Evolutionary conservation across 2,329 filamentous ascomycete genomes (phyloP), one percentile per base, ranked within the genome.

Genomic region (Fusarium continuum): DNA sequence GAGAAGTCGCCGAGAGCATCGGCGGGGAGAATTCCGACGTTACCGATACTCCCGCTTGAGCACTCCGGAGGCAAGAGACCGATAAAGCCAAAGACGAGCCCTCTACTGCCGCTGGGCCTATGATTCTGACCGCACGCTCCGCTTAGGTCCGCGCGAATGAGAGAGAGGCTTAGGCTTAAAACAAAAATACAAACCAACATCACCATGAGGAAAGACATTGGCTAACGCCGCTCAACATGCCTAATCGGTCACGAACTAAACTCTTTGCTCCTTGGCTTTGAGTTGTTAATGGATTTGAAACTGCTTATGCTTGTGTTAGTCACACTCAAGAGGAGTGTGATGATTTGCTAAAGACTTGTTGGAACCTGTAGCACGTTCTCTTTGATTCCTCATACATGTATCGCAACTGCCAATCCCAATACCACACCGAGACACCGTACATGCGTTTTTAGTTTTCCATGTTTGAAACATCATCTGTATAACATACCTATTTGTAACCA

Each of bases 1-100:
- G 23, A 44, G 10, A 44, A 51, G 38, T 46, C 45, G 41, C 35
- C 25, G 51, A 28, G 35, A 8, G 17, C 39, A n/a, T 63, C 38
- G 36, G 54, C 53, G 58, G 63, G 41, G 48, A 66, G 63, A 66
- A 66, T 35, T 29, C 63, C 63, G 63, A 64, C 25, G 8, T 13
- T 49, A 39, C 57, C 56, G 47, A 39, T 40, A 45, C 38, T 41
- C 41, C 40, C 46, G 34, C 29, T n/a, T 31, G 25, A 35, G 32
- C 36, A 31, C 28, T 28, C 40, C 47, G 41, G 39, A 49, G 31
- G 25, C 26, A 28, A 26, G 16, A 41, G 31, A 17, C 32, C 44
- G 28, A 39, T n/a, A 28, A 13, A 19, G 23, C 17, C 16, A 9
- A 29, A 39, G 20, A 31, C 25, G 19, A 14, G 23, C 17, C 22